Percentiles rank a stretch among this genome's conserved stretches.
Evolutionary conservation across 163 green algal genomes (phyloP).

Genomic region (Scenedesmus sp.): DNA sequence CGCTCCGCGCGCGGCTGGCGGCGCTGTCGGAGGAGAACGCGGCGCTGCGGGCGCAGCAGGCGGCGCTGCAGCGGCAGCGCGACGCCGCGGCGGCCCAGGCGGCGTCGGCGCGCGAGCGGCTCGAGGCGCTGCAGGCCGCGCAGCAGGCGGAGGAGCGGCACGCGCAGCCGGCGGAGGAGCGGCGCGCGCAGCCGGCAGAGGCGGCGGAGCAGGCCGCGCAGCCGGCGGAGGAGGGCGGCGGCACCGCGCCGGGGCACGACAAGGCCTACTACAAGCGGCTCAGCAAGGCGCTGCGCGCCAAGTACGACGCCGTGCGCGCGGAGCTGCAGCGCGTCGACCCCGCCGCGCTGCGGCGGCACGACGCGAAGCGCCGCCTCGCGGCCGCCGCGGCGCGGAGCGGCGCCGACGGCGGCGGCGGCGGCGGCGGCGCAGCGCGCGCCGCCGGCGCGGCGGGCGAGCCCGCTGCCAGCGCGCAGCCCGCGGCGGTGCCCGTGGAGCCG

Average conservation of each 20-base stretch:
- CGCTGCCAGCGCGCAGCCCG: too few relatives aligned
- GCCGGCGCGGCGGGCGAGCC: too few relatives aligned
- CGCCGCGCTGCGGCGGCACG: neutral
- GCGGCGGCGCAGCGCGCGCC: too few relatives aligned
- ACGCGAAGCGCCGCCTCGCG: neutral
- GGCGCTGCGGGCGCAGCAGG: neutral
- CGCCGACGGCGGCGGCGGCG: too few relatives aligned
- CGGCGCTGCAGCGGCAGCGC: neutral
- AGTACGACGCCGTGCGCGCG: neutral
- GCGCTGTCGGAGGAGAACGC: neutral
- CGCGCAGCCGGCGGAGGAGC: neutral
- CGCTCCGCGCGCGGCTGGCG: slow-evolving; percentile 1
- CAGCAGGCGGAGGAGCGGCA: neutral
- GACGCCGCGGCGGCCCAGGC: neutral
- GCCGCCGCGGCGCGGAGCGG: too few relatives aligned
- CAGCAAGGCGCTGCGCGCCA: too few relatives aligned
- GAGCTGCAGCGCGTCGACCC: neutral
- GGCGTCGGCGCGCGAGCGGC: too few relatives aligned
- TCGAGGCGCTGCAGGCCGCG: neutral
- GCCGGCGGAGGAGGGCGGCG: neutral
- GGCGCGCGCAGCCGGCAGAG: neutral
- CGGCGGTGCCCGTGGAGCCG: too few relatives aligned
- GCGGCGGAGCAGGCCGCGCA: neutral
- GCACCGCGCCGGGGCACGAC: too few relatives aligned
- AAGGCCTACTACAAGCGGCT: too few relatives aligned